Evolutionary conservation across 257 asterid genomes (phyloP).

Genomic region (Avicennia marina): DNA sequence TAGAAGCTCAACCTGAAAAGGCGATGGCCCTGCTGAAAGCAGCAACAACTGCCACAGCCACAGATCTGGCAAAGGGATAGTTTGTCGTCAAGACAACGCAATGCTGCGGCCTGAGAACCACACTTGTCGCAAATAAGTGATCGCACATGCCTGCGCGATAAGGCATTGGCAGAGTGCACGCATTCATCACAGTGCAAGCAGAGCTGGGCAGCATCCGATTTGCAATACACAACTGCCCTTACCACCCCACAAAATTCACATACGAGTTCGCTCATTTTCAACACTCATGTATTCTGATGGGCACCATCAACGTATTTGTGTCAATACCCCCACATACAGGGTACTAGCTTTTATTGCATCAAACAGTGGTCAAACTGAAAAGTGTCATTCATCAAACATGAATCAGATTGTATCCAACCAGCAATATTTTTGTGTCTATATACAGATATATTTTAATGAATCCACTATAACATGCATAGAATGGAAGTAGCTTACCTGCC

Average conservation of each 20-base stretch:
- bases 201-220: constrained; percentile 48
- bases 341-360: too few species aligned
- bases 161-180: constrained; percentile 59
- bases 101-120: constrained; percentile 31
- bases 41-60: too few species aligned
- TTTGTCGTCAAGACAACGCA: constrained; percentile 43
- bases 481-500: too few species aligned
- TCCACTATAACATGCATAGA: too few species aligned
- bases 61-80: constrained; percentile 37
- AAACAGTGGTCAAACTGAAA: too few species aligned
- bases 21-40: constrained; percentile 37
- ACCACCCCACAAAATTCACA: constrained; percentile 45
- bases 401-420: too few species aligned
- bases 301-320: too few species aligned
- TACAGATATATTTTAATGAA: too few species aligned
- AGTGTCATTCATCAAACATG: too few species aligned
- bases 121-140: constrained; percentile 58
- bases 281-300: too few species aligned
- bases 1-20: constrained; percentile 31
- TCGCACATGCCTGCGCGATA: constrained; percentile 47
- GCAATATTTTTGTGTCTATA: too few species aligned
- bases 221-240: constrained; percentile 54
- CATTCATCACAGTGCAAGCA: constrained; percentile 44
- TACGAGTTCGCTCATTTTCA: constrained; percentile 32
- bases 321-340: too few species aligned